Conservation (phyloP, 805 yeast genomes). For the Barnettozyma botsteinii region DNA sequence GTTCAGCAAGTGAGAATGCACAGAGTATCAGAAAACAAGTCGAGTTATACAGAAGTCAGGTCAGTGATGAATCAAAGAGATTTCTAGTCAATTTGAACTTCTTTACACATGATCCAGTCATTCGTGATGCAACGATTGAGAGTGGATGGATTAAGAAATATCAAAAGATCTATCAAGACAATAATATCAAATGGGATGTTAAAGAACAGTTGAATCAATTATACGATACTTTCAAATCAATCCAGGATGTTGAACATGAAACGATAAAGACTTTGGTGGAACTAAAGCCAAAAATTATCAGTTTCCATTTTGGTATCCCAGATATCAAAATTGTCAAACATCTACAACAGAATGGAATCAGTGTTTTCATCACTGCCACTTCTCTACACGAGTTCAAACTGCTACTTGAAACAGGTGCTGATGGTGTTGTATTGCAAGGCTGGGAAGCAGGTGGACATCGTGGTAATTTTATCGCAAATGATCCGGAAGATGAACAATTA, state of each 20-base stretch:
- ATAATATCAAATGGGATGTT: constrained; percentile 3
- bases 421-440: constrained; percentile 51
- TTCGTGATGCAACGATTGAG: constrained; percentile 12
- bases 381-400: constrained; percentile 36
- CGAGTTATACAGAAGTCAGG: constrained; percentile 10
- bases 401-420: constrained; percentile 31
- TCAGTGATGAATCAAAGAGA: constrained; percentile 4
- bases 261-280: constrained; percentile 17
- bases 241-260: constrained; percentile 7
- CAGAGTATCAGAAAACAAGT: constrained; percentile 12
- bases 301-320: constrained; percentile 53
- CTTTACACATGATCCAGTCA: constrained; percentile 36
- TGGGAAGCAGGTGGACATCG: constrained; percentile 65
- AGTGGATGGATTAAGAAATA: constrained; percentile 22
- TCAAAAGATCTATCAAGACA: constrained; percentile 4
- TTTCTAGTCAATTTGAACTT: constrained; percentile 39
- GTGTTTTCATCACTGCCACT: constrained; percentile 44
- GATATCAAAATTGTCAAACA: constrained; percentile 25
- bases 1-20: constrained; percentile 11
- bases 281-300: constrained; percentile 37
- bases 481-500: constrained; percentile 29
- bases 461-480: constrained; percentile 38
- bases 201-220: constrained; percentile 2
- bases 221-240: constrained; percentile 16
- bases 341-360: constrained; percentile 34